Evolutionary conservation across 345 rosid genomes (phyloP), one percentile per base, ranked within the genome.

Genomic region (Triadica sebifera): DNA sequence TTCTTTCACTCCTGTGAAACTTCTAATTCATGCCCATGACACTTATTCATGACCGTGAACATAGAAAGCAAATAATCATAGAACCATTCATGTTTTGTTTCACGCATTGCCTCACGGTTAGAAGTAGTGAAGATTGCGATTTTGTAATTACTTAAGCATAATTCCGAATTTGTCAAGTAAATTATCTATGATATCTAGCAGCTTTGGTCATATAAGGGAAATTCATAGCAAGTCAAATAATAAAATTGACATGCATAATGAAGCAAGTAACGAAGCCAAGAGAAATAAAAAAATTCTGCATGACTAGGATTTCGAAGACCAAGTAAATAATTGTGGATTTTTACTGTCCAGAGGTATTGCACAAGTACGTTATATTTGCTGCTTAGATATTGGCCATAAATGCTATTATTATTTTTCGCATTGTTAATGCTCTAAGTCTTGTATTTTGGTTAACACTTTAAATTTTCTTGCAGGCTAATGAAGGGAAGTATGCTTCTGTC

Each of bases 331-430:
- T 88, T 75, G 89, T 95, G 70, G 98, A 91, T 85, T 90, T 95
- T 61, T 89, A 67, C 86, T 93, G 47, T 95, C 99, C 78, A 87
- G 97, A 85, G 99, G 99, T 75, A 95, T 92, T 79, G 94, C 98
- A 22, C 97, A 92, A 93, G 99, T 91, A 82, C 70, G 61, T 70
- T 29, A 22, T 41, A 8, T 20, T 67, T 61, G 8, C 49, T 78
- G 38, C 38, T 37, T 80, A 51, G n/a, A 49, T 53, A 41, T 67
- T 67, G 58, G 2, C 17, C 24, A 58, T 46, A 6, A 70, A 39
- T 41, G 17, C 29, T 24, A 19, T 10, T 56, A 41, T 12, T n/a
- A 34, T 65, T 67, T 65, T 25, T 71, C 34, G 56, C 59, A 59
- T 50, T 52, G 20, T 58, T 53, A 37, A 71, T 63, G 55, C 66